phyloP scores from a whole-genome alignment of 139 green algal species.

The Protoeuglena noctilucae region DNA sequence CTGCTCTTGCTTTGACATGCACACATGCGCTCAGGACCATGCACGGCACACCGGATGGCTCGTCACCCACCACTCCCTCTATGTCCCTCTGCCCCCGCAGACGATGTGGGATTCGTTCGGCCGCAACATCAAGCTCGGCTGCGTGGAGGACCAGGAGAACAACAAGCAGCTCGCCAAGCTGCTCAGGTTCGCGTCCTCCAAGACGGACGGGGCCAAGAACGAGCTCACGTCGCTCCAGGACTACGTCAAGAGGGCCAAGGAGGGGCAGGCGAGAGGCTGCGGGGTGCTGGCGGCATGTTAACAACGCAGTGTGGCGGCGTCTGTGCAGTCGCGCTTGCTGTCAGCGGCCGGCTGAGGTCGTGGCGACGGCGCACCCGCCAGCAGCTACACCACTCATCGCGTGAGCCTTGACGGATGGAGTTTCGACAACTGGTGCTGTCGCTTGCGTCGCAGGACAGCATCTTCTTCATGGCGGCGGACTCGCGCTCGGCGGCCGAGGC shows the following conservation, averaged over 20 bases:
- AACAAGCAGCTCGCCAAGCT: slow-evolving; percentile 54
- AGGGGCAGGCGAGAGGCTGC: slow-evolving; percentile 3
- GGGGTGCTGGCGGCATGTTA: too few relatives aligned
- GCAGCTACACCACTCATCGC: slow-evolving; percentile 2
- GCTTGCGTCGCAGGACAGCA: slow-evolving; percentile 75
- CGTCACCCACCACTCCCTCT: too few relatives aligned
- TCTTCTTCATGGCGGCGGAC: slow-evolving; percentile 85
- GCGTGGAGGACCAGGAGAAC: slow-evolving; percentile 80
- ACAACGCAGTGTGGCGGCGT: too few relatives aligned
- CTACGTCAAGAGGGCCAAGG: slow-evolving; percentile 2
- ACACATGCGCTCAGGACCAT: too few relatives aligned
- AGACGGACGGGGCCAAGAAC: slow-evolving; percentile 26
- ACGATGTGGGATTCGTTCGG: slow-evolving; percentile 90
- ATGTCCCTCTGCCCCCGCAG: too few relatives aligned
- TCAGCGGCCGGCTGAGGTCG: too few relatives aligned
- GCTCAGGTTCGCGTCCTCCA: slow-evolving; percentile 56
- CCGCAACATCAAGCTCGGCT: slow-evolving; percentile 71
- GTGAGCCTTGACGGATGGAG: too few relatives aligned
- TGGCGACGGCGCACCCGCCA: too few relatives aligned
- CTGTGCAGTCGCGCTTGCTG: too few relatives aligned
- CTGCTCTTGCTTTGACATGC: too few relatives aligned
- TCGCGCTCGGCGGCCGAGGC: slow-evolving; percentile 29
- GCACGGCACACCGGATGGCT: too few relatives aligned
- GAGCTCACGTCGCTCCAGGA: slow-evolving; percentile 39
- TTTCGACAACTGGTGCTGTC: too few relatives aligned